These are phyloP conservation scores for Chaetomium globosum DNA, from an alignment of 2,329 filamentous ascomycete species.

Conservation along the genomic window DNA sequence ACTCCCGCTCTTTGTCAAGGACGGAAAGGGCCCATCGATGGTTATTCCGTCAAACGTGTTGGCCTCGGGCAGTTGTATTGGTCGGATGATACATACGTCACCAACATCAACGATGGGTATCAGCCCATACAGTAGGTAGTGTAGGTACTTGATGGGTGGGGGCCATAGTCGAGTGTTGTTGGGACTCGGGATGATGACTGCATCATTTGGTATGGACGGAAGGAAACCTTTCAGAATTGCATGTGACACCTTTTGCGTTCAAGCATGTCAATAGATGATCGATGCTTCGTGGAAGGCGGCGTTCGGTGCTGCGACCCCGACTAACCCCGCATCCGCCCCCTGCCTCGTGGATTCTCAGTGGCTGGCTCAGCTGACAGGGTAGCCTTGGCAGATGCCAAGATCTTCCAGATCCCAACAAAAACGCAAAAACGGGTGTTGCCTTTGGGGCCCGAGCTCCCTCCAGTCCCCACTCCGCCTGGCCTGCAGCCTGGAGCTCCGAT, in stretches of 20 bases:
- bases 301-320: slow-evolving; percentile 11
- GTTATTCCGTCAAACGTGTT: neutral
- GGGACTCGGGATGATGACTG: neutral
- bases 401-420: slow-evolving; percentile 27
- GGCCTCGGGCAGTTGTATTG: neutral
- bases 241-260: slow-evolving; percentile 12
- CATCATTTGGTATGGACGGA: neutral
- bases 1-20: neutral
- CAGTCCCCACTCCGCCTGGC: too few species aligned
- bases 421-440: slow-evolving; percentile 22
- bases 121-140: neutral
- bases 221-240: neutral
- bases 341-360: slow-evolving; percentile 1
- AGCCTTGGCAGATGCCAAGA: slow-evolving; percentile 22
- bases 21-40: too few species aligned
- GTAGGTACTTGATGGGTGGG: neutral
- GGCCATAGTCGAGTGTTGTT: neutral
- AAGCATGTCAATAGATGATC: neutral
- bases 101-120: neutral
- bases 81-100: neutral
- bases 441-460: neutral
- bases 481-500: slow-evolving; percentile 2
- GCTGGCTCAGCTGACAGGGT: slow-evolving; percentile 7
- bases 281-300: slow-evolving; percentile 6
- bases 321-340: slow-evolving; percentile 10